Conservation (phyloP, 2,329 filamentous ascomycete species). For the Penicillium sp. region DNA sequence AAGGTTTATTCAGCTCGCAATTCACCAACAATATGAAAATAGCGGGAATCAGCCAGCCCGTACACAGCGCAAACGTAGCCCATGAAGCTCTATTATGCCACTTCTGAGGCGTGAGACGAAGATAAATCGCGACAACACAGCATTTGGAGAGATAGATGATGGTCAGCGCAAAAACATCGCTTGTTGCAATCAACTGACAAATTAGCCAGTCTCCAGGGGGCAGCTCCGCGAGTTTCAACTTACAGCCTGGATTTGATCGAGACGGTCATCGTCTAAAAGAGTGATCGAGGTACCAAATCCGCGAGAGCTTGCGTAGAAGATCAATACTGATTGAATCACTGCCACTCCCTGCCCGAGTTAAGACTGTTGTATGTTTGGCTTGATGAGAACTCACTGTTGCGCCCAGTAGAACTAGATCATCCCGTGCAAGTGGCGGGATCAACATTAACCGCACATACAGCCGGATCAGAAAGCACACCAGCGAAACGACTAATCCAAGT, state of each 20-base stretch:
- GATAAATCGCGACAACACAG: conserved; percentile 40
- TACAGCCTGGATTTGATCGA: conserved; percentile 27
- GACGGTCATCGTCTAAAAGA: conserved; percentile 20
- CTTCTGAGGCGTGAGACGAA: conserved; percentile 43
- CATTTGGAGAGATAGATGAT: conserved; percentile 38
- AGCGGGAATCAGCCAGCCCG: conserved; percentile 37
- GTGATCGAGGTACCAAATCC: conserved; percentile 33
- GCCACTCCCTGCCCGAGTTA: conserved; percentile 23
- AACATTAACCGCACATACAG: conserved; percentile 34
- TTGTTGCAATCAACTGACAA: conserved; percentile 29
- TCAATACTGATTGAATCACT: conserved; percentile 28
- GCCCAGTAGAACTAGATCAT: conserved; percentile 31
- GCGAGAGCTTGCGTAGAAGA: conserved; percentile 28
- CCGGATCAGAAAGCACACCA: conserved; percentile 34
- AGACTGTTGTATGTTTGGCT: background rate
- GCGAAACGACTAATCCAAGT: conserved; percentile 33
- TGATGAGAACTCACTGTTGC: conserved; percentile 26
- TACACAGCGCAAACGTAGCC: conserved; percentile 33
- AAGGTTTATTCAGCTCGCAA: conserved; percentile 38
- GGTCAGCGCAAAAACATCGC: conserved; percentile 42
- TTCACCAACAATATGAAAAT: conserved; percentile 39
- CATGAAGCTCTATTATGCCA: conserved; percentile 35
- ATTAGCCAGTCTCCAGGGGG: conserved; percentile 2
- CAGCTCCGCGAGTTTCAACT: conserved; percentile 1
- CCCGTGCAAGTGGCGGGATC: conserved; percentile 30